Percentiles rank a stretch among this genome's conserved stretches.
Evolutionary conservation across 2,329 filamentous ascomycete genomes (phyloP).

Genomic region (Claviceps sp.): DNA sequence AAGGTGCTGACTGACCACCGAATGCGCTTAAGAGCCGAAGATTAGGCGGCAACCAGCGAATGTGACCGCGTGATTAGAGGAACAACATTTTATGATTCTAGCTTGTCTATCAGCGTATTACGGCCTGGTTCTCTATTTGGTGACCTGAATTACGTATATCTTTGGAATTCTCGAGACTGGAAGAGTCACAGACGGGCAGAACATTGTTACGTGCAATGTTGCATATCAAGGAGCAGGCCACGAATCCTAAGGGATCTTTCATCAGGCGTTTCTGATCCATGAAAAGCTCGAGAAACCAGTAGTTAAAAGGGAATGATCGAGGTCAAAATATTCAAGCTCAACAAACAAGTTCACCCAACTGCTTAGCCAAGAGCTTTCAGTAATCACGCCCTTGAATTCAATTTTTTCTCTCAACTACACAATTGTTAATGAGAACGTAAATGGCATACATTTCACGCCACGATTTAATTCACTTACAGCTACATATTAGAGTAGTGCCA

Average conservation of each 20-base stretch:
- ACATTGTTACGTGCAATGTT: not conserved
- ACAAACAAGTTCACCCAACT: no score
- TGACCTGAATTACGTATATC: no score
- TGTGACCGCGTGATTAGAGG: not conserved
- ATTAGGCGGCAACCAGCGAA: slow-evolving; percentile 5
- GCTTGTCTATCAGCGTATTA: not conserved
- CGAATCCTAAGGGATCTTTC: not conserved
- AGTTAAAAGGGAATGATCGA: not conserved
- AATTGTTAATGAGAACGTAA: no score
- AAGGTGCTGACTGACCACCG: not conserved
- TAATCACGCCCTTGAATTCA: no score
- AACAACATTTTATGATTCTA: not conserved
- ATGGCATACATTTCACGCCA: no score
- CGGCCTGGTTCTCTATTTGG: no score
- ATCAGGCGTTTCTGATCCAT: no score
- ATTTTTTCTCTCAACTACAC: no score
- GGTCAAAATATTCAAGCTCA: no score
- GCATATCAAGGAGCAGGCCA: not conserved
- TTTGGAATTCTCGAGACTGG: not conserved
- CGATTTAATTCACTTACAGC: no score
- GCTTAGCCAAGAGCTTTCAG: no score
- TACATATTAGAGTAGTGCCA: no score
- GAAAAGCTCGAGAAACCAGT: not conserved
- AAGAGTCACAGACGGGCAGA: not conserved
- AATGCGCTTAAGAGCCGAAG: slow-evolving; percentile 4